Percentiles rank a stretch among this genome's conserved stretches.
These are phyloP conservation scores for Cyanidium caldarium DNA, from an alignment of 23 red algal species.

Conservation along the genomic window DNA sequence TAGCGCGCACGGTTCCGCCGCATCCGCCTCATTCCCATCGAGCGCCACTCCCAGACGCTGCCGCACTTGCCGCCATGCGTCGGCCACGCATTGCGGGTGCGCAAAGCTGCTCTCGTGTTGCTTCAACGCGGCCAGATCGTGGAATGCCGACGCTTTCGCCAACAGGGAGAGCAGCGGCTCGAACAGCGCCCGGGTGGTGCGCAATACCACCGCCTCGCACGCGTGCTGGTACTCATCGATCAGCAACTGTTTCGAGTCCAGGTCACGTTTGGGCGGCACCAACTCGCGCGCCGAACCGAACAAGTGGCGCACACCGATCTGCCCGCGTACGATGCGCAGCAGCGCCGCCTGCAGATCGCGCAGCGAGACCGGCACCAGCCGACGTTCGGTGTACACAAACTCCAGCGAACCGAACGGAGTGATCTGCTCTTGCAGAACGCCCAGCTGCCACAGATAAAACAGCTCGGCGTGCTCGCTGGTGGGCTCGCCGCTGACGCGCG, in stretches of 20 bases:
- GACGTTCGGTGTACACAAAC: conserved; percentile 67
- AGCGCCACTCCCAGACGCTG: conserved; percentile 27
- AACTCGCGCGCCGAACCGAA: conserved; percentile 36
- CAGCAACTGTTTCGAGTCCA: conserved; percentile 45
- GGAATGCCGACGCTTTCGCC: conserved; percentile 36
- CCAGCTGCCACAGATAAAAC: conserved; percentile 80
- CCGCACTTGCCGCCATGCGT: conserved; percentile 34
- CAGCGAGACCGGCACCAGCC: conserved; percentile 44
- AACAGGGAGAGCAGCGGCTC: conserved; percentile 55
- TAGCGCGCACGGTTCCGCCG: not conserved
- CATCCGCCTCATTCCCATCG: not conserved
- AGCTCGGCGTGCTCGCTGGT: conserved; percentile 52
- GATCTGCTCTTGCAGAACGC: conserved; percentile 72
- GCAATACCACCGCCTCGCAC: conserved; percentile 63
- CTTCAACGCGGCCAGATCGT: conserved; percentile 10
- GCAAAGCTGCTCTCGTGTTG: conserved; percentile 27
- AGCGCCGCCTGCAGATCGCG: conserved; percentile 38
- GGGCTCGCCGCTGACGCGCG: not conserved
- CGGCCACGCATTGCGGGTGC: conserved; percentile 15
- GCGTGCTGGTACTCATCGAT: conserved; percentile 30
- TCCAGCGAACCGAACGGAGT: conserved; percentile 62
- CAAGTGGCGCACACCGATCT: conserved; percentile 5
- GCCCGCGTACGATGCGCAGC: conserved; percentile 18
- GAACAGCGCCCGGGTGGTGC: conserved; percentile 35
- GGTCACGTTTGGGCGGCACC: conserved; percentile 21